phyloP scores from a whole-genome alignment of 2,329 filamentous ascomycete genomes.

The Trichoderma sp. region DNA sequence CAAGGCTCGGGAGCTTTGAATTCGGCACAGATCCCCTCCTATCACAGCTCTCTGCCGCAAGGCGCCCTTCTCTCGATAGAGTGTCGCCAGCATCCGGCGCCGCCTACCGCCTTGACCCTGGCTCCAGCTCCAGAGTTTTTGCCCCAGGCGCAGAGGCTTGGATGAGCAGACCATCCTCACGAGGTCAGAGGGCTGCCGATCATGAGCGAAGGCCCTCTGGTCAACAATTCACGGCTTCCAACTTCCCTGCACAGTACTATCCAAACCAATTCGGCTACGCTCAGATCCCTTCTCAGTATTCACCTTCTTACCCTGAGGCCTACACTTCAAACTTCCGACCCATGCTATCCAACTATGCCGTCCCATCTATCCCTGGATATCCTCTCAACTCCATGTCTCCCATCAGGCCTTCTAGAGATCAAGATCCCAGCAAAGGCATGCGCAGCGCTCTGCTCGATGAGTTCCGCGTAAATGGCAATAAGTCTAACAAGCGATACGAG shows the following conservation, averaged over 20 bases:
- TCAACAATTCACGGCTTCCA: slow-evolving; percentile 39
- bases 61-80: slow-evolving; percentile 47
- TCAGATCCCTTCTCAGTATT: slow-evolving; percentile 43
- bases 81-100: slow-evolving; percentile 39
- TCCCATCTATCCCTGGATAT: slow-evolving; percentile 44
- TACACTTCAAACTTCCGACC: slow-evolving; percentile 43
- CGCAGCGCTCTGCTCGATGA: slow-evolving; percentile 78
- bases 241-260: slow-evolving; percentile 41
- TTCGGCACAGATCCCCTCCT: slow-evolving; percentile 40
- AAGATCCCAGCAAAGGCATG: slow-evolving; percentile 62
- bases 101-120: slow-evolving; percentile 39
- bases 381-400: slow-evolving; percentile 37
- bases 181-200: slow-evolving; percentile 44
- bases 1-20: slow-evolving; percentile 40
- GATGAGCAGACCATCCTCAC: slow-evolving; percentile 42
- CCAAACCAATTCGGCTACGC: slow-evolving; percentile 38
- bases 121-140: slow-evolving; percentile 34
- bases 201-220: slow-evolving; percentile 44
- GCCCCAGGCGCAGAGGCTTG: slow-evolving; percentile 44
- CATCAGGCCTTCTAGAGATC: slow-evolving; percentile 53
- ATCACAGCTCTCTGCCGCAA: slow-evolving; percentile 37
- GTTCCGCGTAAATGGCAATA: slow-evolving; percentile 70
- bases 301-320: slow-evolving; percentile 42
- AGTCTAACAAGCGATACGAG: slow-evolving; percentile 74
- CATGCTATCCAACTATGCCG: slow-evolving; percentile 38